Percentiles rank a stretch among this genome's conserved stretches.
Conservation (phyloP, 805 yeast species). For the Lipomyces orientalis region DNA sequence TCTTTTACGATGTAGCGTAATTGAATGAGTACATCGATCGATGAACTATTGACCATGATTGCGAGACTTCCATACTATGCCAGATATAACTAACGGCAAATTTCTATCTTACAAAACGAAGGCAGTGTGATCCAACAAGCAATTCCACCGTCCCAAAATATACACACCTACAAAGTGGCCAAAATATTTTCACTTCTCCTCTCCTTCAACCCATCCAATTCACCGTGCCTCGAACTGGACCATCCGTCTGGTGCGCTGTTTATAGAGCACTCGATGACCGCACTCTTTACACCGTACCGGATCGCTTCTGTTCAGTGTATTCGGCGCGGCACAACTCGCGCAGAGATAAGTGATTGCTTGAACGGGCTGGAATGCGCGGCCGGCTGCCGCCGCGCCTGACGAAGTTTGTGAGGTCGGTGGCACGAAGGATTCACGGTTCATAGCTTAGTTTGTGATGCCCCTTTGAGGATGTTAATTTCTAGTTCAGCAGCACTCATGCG, state of each 20-base stretch:
- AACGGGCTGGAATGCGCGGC: conserved; percentile 68
- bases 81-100: neutral
- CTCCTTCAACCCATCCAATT: conserved; percentile 13
- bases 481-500: neutral
- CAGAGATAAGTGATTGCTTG: conserved; percentile 92
- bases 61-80: neutral
- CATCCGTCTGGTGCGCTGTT: conserved; percentile 97
- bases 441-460: neutral
- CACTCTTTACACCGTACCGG: conserved; percentile 98
- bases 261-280: conserved; percentile 96
- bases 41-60: neutral
- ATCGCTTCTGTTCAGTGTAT: conserved; percentile 87
- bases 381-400: conserved; percentile 84
- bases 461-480: neutral
- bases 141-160: neutral
- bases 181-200: neutral
- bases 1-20: neutral
- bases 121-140: neutral
- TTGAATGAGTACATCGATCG: neutral
- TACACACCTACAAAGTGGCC: neutral
- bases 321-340: conserved; percentile 92
- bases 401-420: conserved; percentile 66
- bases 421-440: conserved; percentile 80
- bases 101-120: neutral
- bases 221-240: conserved; percentile 81